Conservation (phyloP, 257 asterid genomes). For the Sherardia arvensis region DNA sequence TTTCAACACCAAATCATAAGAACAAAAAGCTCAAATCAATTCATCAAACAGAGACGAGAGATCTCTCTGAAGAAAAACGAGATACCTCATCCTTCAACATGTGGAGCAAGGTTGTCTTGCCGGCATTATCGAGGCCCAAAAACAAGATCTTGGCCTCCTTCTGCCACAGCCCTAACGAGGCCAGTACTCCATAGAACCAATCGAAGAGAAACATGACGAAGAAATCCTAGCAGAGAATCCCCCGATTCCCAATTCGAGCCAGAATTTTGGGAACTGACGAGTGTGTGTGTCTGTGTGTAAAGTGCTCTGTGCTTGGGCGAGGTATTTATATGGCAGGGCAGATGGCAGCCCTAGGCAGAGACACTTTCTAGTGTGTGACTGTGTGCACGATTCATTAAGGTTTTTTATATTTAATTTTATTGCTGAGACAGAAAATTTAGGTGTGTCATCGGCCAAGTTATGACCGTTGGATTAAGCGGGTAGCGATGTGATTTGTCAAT, state of each 20-base stretch:
- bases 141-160: constrained; percentile 94
- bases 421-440: background rate
- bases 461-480: constrained; percentile 1
- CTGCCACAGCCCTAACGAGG: constrained; percentile 91
- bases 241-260: background rate
- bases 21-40: background rate
- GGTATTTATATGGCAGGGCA: background rate
- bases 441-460: background rate
- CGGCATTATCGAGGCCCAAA: constrained; percentile 91
- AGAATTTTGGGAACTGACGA: background rate
- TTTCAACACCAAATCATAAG: background rate
- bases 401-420: background rate
- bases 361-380: constrained; percentile 5
- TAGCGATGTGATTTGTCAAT: background rate
- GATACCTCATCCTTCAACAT: constrained; percentile 90
- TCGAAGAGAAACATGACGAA: constrained; percentile 64
- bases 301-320: too few species aligned
- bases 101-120: constrained; percentile 91
- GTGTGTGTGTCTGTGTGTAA: background rate
- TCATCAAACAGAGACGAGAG: background rate
- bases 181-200: constrained; percentile 91
- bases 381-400: background rate
- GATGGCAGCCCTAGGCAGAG: background rate
- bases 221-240: constrained; percentile 2
- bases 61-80: background rate